Evolutionary conservation across 2,329 filamentous ascomycete genomes (phyloP).

Genomic region (Hansfordia pulvinata): DNA sequence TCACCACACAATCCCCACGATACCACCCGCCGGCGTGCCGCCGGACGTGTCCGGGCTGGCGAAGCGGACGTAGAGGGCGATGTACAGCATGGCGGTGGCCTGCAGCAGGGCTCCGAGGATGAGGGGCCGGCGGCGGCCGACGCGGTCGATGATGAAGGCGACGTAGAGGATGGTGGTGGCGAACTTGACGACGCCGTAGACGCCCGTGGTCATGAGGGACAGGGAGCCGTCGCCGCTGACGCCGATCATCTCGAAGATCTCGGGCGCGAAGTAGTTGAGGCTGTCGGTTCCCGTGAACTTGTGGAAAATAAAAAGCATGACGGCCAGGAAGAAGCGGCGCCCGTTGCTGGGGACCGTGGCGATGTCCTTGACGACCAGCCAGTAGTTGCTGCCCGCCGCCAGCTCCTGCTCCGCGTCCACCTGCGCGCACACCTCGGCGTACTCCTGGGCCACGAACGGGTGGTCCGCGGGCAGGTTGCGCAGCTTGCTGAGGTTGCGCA

Average conservation of each 20-base stretch:
- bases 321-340: conserved; percentile 18
- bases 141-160: conserved; percentile 16
- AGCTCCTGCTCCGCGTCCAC: conserved; percentile 15
- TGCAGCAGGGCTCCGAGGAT: conserved; percentile 16
- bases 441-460: conserved; percentile 22
- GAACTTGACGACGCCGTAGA: conserved; percentile 20
- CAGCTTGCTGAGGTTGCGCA: conserved; percentile 22
- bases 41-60: conserved; percentile 12
- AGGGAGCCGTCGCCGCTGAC: conserved; percentile 14
- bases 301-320: conserved; percentile 24
- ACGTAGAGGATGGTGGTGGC: conserved; percentile 18
- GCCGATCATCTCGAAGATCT: conserved; percentile 24
- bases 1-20: conserved; percentile 24
- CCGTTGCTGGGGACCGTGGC: conserved; percentile 15
- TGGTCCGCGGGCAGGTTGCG: conserved; percentile 22
- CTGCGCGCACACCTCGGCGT: conserved; percentile 20
- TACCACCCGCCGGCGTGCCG: conserved; percentile 22
- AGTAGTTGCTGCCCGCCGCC: conserved; percentile 13
- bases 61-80: conserved; percentile 21
- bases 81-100: conserved; percentile 17
- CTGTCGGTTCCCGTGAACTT: conserved; percentile 25
- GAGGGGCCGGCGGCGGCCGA: conserved; percentile 16
- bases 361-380: conserved; percentile 19
- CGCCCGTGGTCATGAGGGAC: conserved; percentile 19
- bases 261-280: conserved; percentile 24